Conservation (phyloP, 257 asterid species). For the Knoxia roxburghii region DNA sequence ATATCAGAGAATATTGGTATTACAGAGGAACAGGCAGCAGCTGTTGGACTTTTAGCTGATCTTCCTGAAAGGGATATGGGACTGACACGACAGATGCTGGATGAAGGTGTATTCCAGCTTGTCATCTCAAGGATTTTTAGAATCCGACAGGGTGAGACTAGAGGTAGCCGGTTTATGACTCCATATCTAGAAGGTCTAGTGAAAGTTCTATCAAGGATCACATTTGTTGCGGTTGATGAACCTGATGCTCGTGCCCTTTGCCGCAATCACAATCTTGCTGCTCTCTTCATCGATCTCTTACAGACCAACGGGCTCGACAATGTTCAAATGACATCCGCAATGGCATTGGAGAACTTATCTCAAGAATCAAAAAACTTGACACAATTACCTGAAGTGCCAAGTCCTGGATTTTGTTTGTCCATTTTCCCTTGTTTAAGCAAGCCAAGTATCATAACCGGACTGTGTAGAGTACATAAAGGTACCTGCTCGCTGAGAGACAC, state of each 20-base stretch:
- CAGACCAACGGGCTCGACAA: conserved; percentile 86
- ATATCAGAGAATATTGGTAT: conserved; percentile 58
- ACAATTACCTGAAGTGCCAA: conserved; percentile 50
- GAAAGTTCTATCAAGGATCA: conserved; percentile 71
- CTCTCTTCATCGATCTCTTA: conserved; percentile 65
- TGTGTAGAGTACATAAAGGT: conserved; percentile 69
- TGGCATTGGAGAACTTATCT: conserved; percentile 85
- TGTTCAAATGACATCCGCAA: conserved; percentile 85
- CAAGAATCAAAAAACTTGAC: conserved; percentile 68
- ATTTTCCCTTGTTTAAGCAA: conserved; percentile 71
- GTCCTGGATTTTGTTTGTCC: conserved; percentile 51
- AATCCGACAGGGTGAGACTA: conserved; percentile 70
- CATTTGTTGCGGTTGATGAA: conserved; percentile 57
- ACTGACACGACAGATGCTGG: conserved; percentile 67
- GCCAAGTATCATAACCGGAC: conserved; percentile 50
- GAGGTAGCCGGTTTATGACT: conserved; percentile 74
- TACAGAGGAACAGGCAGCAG: conserved; percentile 91
- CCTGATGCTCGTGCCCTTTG: conserved; percentile 56
- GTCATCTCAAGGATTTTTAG: conserved; percentile 48
- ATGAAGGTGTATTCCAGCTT: conserved; percentile 63
- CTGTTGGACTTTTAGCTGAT: conserved; percentile 72
- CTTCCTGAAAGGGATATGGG: conserved; percentile 83
- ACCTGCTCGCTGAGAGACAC: conserved; percentile 67
- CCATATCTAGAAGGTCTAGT: conserved; percentile 92
- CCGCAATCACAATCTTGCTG: conserved; percentile 52